A percentile compares a stretch with the other conserved stretches of the same genome.
These are phyloP conservation scores for Sphaerostilbella broomeana DNA, from an alignment of 2,329 filamentous ascomycete genomes.

Conservation along the genomic window DNA sequence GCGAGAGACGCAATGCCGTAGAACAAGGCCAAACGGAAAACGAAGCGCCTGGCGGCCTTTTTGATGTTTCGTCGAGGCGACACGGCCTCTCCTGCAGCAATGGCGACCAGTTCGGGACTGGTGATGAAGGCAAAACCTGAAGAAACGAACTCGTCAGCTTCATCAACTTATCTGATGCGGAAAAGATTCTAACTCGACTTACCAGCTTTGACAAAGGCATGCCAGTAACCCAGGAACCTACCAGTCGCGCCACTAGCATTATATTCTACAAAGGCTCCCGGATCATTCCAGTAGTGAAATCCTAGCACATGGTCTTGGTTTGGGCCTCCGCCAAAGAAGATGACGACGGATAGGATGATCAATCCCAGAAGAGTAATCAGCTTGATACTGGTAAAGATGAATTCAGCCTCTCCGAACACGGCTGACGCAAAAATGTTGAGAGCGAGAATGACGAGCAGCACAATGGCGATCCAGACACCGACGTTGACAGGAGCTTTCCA, in stretches of 20 bases:
- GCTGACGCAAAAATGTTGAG: slow-evolving; percentile 52
- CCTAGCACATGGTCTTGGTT: slow-evolving; percentile 41
- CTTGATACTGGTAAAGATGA: slow-evolving; percentile 56
- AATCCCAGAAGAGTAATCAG: slow-evolving; percentile 52
- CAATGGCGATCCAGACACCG: slow-evolving; percentile 54
- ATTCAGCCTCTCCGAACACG: slow-evolving; percentile 56
- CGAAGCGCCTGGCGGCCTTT: slow-evolving; percentile 55
- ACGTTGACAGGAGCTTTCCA: slow-evolving; percentile 48
- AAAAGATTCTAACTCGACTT: not conserved
- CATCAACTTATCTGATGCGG: not conserved
- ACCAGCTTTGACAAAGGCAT: slow-evolving; percentile 40
- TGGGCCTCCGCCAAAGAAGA: slow-evolving; percentile 51
- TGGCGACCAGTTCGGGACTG: slow-evolving; percentile 55
- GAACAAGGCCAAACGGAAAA: slow-evolving; percentile 57
- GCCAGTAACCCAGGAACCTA: slow-evolving; percentile 53
- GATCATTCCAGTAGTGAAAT: slow-evolving; percentile 33
- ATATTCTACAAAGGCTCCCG: slow-evolving; percentile 42
- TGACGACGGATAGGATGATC: slow-evolving; percentile 48
- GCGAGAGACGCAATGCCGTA: slow-evolving; percentile 57
- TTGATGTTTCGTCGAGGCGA: slow-evolving; percentile 61
- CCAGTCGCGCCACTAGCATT: slow-evolving; percentile 40
- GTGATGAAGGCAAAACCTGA: slow-evolving; percentile 56
- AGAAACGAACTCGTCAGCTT: not conserved
- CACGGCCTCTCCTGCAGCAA: slow-evolving; percentile 59
- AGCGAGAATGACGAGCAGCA: slow-evolving; percentile 45